Evolutionary conservation across 2,329 filamentous ascomycete species (phyloP).

Genomic region (Thermothelomyces thermophilus): DNA sequence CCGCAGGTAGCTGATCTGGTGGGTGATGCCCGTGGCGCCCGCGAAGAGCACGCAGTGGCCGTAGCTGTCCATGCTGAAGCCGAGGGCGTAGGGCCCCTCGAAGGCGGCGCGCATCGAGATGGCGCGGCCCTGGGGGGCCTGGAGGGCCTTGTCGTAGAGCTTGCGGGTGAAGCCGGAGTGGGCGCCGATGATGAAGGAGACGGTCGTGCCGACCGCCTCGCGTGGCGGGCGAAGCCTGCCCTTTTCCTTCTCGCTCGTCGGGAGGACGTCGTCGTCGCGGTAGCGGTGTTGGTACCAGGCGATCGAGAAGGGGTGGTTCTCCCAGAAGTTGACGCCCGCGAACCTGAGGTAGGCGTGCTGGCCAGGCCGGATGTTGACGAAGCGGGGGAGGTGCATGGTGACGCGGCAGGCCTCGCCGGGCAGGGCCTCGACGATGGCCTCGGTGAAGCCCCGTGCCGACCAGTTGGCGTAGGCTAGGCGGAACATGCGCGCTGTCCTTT

Average conservation of each 20-base stretch:
- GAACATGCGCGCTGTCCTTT: constrained; percentile 58
- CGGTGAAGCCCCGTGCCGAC: constrained; percentile 51
- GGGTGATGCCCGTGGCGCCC: constrained; percentile 89
- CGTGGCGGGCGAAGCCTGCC: constrained; percentile 19
- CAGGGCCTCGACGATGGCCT: constrained; percentile 60
- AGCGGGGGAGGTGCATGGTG: constrained; percentile 61
- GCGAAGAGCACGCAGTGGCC: constrained; percentile 87
- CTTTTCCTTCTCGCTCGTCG: constrained; percentile 20
- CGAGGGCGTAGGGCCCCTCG: constrained; percentile 83
- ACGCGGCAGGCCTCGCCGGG: constrained; percentile 64
- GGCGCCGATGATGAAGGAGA: constrained; percentile 81
- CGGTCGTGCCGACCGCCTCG: constrained; percentile 40
- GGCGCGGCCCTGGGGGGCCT: constrained; percentile 39
- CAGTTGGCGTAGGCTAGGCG: constrained; percentile 62
- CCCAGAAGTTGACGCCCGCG: constrained; percentile 58
- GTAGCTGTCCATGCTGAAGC: constrained; percentile 84
- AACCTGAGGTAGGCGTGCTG: constrained; percentile 72
- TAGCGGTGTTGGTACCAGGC: constrained; percentile 61
- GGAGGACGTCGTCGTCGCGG: constrained; percentile 32
- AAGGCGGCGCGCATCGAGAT: constrained; percentile 65
- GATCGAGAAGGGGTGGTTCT: constrained; percentile 72
- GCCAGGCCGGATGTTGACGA: constrained; percentile 60
- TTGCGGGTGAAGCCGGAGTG: constrained; percentile 83
- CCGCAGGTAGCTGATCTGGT: constrained; percentile 82
- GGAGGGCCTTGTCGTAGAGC: constrained; percentile 63